phyloP scores from a whole-genome alignment of 768 basidiomycete genomes.

The Agaricus subrufescens region DNA sequence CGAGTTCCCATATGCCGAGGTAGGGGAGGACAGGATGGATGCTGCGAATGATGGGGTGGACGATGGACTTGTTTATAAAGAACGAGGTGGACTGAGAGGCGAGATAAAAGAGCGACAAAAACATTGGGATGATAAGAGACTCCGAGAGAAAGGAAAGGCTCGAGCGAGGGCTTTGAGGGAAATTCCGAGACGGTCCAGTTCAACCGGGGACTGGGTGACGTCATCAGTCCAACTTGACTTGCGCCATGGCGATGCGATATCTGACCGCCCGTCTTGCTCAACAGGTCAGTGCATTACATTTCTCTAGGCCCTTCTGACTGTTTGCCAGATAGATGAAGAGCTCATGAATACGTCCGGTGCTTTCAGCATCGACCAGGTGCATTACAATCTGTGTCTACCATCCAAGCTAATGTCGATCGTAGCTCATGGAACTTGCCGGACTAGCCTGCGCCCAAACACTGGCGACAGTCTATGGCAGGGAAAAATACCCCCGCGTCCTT shows the following conservation, averaged over 20 bases:
- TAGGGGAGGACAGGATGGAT: neutral
- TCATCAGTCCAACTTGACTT: neutral
- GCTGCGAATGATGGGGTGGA: neutral
- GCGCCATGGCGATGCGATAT: conserved; percentile 54
- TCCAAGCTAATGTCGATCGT: neutral
- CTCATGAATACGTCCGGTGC: conserved; percentile 87
- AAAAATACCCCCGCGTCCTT: conserved; percentile 71
- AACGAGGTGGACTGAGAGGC: neutral
- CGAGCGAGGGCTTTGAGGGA: neutral
- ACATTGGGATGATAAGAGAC: neutral
- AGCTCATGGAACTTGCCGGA: conserved; percentile 97
- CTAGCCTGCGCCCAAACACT: conserved; percentile 89
- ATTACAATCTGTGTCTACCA: neutral
- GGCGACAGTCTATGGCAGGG: conserved; percentile 67
- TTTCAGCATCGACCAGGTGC: conserved; percentile 91
- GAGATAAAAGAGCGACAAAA: neutral
- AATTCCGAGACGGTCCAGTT: neutral
- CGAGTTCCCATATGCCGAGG: neutral
- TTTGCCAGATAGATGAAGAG: conserved; percentile 83
- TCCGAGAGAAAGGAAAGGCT: neutral
- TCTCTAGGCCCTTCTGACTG: neutral
- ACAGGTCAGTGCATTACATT: conserved; percentile 40
- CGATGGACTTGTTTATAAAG: neutral
- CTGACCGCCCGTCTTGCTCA: conserved; percentile 72
- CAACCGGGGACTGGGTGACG: neutral